phyloP scores from a whole-genome alignment of 768 basidiomycete species.

The Boletus speciosus region DNA sequence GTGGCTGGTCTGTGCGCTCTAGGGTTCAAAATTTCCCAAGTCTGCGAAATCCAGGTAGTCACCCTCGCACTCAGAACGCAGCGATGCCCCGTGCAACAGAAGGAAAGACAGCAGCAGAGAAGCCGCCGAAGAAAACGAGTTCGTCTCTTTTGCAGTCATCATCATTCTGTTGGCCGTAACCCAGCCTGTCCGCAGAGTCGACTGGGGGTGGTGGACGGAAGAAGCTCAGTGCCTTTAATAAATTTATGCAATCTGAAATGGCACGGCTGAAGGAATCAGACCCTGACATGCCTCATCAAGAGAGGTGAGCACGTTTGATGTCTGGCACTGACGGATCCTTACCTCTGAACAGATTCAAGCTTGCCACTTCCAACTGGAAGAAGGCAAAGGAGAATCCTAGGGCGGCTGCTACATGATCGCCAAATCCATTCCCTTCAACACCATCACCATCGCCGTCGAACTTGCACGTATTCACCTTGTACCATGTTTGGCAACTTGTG shows the following conservation, averaged over 20 bases:
- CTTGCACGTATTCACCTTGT: conserved; percentile 7
- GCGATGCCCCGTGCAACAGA: conserved; percentile 42
- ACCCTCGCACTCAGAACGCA: conserved; percentile 7
- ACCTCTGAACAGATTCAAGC: conserved; percentile 52
- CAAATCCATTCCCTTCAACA: conserved; percentile 2
- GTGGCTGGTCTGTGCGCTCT: conserved; percentile 29
- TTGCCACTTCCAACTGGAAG: conserved; percentile 77
- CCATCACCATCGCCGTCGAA: conserved; percentile 1
- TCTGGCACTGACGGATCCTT: neutral
- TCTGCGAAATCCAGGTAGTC: conserved; percentile 10
- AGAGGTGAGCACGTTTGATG: conserved; percentile 46
- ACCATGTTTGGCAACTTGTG: conserved; percentile 18
- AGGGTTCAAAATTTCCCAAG: conserved; percentile 15
- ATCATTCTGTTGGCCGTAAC: conserved; percentile 17
- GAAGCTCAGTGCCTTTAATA: conserved; percentile 71
- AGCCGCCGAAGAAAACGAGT: conserved; percentile 55
- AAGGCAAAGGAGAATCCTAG: conserved; percentile 66
- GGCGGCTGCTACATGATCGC: conserved; percentile 24
- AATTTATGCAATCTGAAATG: conserved; percentile 78
- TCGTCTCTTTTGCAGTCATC: conserved; percentile 22
- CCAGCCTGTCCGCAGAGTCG: conserved; percentile 43
- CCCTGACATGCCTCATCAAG: conserved; percentile 69
- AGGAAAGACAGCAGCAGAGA: conserved; percentile 41
- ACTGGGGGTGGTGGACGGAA: conserved; percentile 50
- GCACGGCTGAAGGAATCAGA: conserved; percentile 73